Evolutionary conservation across 2,329 filamentous ascomycete species (phyloP).

Genomic region (Alternaria rosae): DNA sequence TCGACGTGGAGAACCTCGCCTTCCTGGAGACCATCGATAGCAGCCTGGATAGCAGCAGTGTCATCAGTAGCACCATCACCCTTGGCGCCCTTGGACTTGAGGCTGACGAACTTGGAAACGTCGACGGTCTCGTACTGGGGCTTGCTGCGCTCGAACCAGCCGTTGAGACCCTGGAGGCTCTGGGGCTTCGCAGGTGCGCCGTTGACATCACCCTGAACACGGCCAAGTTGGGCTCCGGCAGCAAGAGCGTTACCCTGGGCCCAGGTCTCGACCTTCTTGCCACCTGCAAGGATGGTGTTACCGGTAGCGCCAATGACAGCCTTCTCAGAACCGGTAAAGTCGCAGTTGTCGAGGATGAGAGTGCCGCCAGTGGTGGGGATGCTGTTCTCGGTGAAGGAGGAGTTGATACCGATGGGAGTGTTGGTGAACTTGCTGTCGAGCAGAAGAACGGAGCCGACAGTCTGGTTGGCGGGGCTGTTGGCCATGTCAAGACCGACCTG

Average conservation of each 20-base stretch:
- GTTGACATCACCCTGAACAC: conserved; percentile 64
- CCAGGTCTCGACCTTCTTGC: conserved; percentile 74
- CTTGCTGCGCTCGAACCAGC: conserved; percentile 82
- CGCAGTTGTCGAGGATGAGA: conserved; percentile 87
- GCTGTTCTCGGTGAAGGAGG: conserved; percentile 74
- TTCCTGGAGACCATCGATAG: conserved; percentile 71
- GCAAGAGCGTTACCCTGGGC: conserved; percentile 80
- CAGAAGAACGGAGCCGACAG: conserved; percentile 84
- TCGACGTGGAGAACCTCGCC: conserved; percentile 71
- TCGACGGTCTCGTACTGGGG: conserved; percentile 81
- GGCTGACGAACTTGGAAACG: conserved; percentile 77
- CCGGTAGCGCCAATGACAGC: conserved; percentile 70
- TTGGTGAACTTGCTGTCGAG: conserved; percentile 81
- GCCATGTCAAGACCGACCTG: conserved; percentile 60
- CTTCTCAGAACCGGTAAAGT: conserved; percentile 73
- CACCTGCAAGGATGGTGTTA: conserved; percentile 71
- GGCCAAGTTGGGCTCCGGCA: conserved; percentile 51
- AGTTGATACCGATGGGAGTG: conserved; percentile 78
- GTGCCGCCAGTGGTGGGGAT: conserved; percentile 77
- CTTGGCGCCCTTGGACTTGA: conserved; percentile 82
- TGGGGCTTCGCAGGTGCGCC: conserved; percentile 68
- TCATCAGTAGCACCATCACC: conserved; percentile 91
- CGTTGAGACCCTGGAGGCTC: conserved; percentile 71
- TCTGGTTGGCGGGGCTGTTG: conserved; percentile 67
- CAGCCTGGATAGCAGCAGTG: conserved; percentile 80